Conservation (phyloP, 2,329 filamentous ascomycete species). For the Berkeleyomyces rouxiae region DNA sequence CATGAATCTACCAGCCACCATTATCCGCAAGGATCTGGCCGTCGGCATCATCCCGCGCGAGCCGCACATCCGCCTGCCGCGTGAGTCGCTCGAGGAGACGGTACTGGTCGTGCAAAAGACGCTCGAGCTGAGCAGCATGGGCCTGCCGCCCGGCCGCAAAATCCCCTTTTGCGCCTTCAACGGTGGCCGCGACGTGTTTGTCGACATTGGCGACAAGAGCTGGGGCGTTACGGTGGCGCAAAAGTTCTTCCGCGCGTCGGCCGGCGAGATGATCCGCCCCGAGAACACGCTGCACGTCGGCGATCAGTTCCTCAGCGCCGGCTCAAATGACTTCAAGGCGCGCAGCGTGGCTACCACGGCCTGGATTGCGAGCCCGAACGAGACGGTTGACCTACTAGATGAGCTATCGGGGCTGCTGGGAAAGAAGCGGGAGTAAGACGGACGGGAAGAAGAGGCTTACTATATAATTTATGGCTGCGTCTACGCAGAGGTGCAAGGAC, state of each 20-base stretch:
- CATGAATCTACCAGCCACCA: slow-evolving; percentile 59
- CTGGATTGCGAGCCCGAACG: slow-evolving; percentile 85
- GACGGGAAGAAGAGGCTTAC: neutral
- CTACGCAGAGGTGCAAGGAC: neutral
- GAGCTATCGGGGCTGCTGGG: slow-evolving; percentile 50
- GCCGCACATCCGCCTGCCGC: slow-evolving; percentile 50
- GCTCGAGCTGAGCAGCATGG: slow-evolving; percentile 58
- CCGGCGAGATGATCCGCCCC: slow-evolving; percentile 45
- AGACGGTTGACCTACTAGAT: slow-evolving; percentile 80
- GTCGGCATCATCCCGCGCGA: slow-evolving; percentile 59
- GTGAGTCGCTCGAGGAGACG: slow-evolving; percentile 88
- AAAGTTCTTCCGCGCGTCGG: slow-evolving; percentile 50
- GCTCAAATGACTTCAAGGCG: slow-evolving; percentile 94
- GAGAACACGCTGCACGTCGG: slow-evolving; percentile 83
- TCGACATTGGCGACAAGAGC: slow-evolving; percentile 95
- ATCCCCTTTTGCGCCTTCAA: slow-evolving; percentile 97
- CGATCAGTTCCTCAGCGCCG: slow-evolving; percentile 89
- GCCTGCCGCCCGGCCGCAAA: slow-evolving; percentile 19
- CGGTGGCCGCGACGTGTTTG: slow-evolving; percentile 91
- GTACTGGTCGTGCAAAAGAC: slow-evolving; percentile 89
- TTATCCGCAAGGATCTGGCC: slow-evolving; percentile 78
- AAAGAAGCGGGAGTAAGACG: slow-evolving; percentile 24
- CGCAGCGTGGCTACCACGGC: slow-evolving; percentile 82
- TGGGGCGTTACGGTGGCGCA: slow-evolving; percentile 92
- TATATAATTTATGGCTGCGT: neutral